phyloP scores from a whole-genome alignment of 495 filamentous ascomycete genomes.

The Zalerion maritima region DNA sequence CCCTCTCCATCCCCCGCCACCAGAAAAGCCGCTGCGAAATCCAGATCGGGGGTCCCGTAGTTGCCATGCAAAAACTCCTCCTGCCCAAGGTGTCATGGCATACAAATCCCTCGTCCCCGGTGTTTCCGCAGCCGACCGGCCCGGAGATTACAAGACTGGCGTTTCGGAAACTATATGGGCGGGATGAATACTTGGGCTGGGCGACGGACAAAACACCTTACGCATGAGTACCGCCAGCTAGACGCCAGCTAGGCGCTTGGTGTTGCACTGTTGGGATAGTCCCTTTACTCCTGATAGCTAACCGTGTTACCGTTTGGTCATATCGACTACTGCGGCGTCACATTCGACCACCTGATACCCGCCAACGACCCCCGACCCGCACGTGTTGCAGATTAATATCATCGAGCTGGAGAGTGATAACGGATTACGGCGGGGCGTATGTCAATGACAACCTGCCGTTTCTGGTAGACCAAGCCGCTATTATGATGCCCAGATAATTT shows the following conservation, averaged over 20 bases:
- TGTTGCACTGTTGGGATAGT: too few relatives aligned
- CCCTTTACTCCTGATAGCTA: too few relatives aligned
- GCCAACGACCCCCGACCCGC: slow-evolving; percentile 13
- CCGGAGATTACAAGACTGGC: slow-evolving; percentile 16
- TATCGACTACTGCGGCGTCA: slow-evolving; percentile 21
- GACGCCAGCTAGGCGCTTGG: too few relatives aligned
- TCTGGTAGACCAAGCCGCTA: slow-evolving; percentile 11
- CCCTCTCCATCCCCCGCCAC: slow-evolving; percentile 11
- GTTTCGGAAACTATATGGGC: slow-evolving; percentile 14
- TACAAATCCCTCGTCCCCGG: slow-evolving; percentile 4
- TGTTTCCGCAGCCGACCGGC: slow-evolving; percentile 16
- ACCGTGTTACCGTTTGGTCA: slow-evolving; percentile 10
- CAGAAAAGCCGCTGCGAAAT: slow-evolving; percentile 13
- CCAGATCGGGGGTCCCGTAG: slow-evolving; percentile 17
- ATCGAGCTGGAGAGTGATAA: slow-evolving; percentile 11
- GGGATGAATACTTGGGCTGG: slow-evolving; percentile 19
- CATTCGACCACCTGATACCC: slow-evolving; percentile 19
- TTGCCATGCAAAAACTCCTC: slow-evolving; percentile 16
- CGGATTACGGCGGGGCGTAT: slow-evolving; percentile 13
- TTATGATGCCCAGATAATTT: too few relatives aligned
- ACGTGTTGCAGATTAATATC: slow-evolving; percentile 18
- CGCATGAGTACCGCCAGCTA: slow-evolving; percentile 4
- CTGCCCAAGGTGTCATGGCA: slow-evolving; percentile 14
- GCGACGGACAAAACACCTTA: slow-evolving; percentile 7
- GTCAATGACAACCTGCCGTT: slow-evolving; percentile 10